Evolutionary conservation across 495 filamentous ascomycete genomes (phyloP).

Genomic region (Xylona heveae): DNA sequence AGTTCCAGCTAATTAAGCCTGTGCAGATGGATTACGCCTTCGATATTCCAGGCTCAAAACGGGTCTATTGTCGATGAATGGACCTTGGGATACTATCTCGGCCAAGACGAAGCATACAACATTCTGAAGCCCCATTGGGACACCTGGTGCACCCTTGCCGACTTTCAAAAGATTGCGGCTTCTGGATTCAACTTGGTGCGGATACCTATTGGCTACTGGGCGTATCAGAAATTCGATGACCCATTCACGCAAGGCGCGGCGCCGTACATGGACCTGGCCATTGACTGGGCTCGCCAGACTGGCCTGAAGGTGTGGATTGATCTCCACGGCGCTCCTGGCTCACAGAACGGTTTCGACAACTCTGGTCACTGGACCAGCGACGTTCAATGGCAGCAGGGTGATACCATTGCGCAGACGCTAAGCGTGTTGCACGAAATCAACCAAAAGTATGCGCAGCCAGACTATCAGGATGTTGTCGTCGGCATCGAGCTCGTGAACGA

Average conservation of each 20-base stretch:
- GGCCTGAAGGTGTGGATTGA: conserved; percentile 26
- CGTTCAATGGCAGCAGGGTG: conserved; percentile 36
- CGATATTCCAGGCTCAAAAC: conserved; percentile 14
- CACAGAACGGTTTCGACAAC: conserved; percentile 71
- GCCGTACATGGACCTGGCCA: conserved; percentile 21
- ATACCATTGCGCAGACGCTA: conserved; percentile 33
- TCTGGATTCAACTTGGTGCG: conserved; percentile 27
- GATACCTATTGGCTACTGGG: conserved; percentile 29
- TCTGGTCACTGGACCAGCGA: conserved; percentile 22
- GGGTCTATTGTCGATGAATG: conserved; percentile 17
- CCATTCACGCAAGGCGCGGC: conserved; percentile 26
- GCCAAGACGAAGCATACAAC: conserved; percentile 10
- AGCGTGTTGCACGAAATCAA: conserved; percentile 34
- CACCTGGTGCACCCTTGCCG: conserved; percentile 13
- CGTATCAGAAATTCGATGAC: conserved; percentile 19
- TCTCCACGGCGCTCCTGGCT: conserved; percentile 41
- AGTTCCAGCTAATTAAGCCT: background rate
- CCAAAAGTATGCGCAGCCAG: conserved; percentile 27
- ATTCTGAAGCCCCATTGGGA: conserved; percentile 20
- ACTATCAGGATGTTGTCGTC: conserved; percentile 40
- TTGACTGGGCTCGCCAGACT: conserved; percentile 20
- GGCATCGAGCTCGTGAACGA: conserved; percentile 59
- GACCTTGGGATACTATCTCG: conserved; percentile 15
- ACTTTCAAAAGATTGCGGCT: conserved; percentile 21
- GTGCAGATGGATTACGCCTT: conserved; percentile 21